Percentiles rank a stretch among this genome's conserved stretches.
Evolutionary conservation across 192 early-diverging fungal species (phyloP).

Genomic region (Gamsiella multidivaricata): DNA sequence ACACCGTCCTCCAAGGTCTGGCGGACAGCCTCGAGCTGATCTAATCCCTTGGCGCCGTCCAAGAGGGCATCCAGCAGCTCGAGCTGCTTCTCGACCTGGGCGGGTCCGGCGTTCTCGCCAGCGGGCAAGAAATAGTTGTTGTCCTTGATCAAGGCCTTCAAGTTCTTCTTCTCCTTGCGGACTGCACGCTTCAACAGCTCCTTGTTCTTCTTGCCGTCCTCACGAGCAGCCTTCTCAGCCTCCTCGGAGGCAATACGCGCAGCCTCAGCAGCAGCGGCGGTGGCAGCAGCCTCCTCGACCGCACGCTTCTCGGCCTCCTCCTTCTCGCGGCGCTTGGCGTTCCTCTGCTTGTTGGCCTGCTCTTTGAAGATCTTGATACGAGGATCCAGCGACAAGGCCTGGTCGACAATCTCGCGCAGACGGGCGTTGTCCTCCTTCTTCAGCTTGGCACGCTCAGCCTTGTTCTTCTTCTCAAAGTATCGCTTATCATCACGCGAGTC

Average conservation of each 20-base stretch:
- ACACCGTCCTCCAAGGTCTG: constrained; percentile 70
- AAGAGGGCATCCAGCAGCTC: constrained; percentile 84
- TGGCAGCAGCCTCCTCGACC: constrained; percentile 60
- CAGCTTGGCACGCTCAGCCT: constrained; percentile 85
- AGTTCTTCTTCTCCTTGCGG: constrained; percentile 91
- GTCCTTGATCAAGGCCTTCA: constrained; percentile 81
- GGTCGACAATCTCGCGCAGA: constrained; percentile 83
- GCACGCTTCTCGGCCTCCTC: constrained; percentile 75
- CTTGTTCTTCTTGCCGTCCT: constrained; percentile 83
- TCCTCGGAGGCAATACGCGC: constrained; percentile 73
- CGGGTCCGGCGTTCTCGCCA: constrained; percentile 62
- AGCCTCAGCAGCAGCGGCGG: constrained; percentile 61
- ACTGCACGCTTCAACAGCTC: constrained; percentile 89
- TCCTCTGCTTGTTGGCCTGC: constrained; percentile 89
- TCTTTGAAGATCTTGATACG: constrained; percentile 91
- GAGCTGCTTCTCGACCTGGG: constrained; percentile 75
- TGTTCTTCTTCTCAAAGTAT: constrained; percentile 95
- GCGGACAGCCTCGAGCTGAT: constrained; percentile 66
- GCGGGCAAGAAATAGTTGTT: constrained; percentile 84
- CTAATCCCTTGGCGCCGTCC: constrained; percentile 68
- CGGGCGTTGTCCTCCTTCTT: constrained; percentile 99
- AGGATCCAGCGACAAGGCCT: constrained; percentile 86
- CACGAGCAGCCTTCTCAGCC: constrained; percentile 69
- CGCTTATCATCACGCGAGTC: constrained; percentile 98
- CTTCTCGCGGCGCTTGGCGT: constrained; percentile 90